Evolutionary conservation across 257 asterid species (phyloP).

Genomic region (Osmanthus fragrans): DNA sequence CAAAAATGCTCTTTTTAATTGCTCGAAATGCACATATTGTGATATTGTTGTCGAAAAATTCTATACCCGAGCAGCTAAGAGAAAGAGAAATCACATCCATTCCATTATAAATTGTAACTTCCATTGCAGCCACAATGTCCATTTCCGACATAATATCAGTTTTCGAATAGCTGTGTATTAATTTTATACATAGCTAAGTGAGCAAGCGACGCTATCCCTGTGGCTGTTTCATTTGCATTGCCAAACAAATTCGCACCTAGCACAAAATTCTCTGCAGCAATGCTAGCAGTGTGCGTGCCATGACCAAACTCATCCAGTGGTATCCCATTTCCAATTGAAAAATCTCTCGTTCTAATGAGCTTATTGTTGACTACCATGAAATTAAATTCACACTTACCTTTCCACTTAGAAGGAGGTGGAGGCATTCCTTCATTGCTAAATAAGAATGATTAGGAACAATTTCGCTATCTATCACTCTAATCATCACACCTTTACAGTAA

Average conservation of each 20-base stretch:
- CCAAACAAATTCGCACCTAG: slow-evolving; percentile 40
- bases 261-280: slow-evolving; percentile 54
- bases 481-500: slow-evolving; percentile 50
- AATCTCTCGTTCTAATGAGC: slow-evolving; percentile 40
- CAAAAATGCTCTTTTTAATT: slow-evolving; percentile 27
- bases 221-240: background rate
- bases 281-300: slow-evolving; percentile 50
- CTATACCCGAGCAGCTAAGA: background rate
- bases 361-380: slow-evolving; percentile 43
- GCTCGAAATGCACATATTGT: slow-evolving; percentile 31
- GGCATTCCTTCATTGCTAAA: slow-evolving; percentile 49
- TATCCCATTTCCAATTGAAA: background rate
- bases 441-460: slow-evolving; percentile 27
- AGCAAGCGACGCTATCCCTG: too few relatives aligned
- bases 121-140: slow-evolving; percentile 46
- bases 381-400: slow-evolving; percentile 49
- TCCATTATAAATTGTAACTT: slow-evolving; percentile 38
- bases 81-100: slow-evolving; percentile 37
- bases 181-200: too few relatives aligned
- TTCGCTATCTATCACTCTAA: slow-evolving; percentile 56
- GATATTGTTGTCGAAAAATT: slow-evolving; percentile 9
- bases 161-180: slow-evolving; percentile 20
- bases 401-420: slow-evolving; percentile 57
- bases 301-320: slow-evolving; percentile 36
- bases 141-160: slow-evolving; percentile 32